phyloP scores from a whole-genome alignment of 2,329 filamentous ascomycete species.

The Plenodomus biglobosus region DNA sequence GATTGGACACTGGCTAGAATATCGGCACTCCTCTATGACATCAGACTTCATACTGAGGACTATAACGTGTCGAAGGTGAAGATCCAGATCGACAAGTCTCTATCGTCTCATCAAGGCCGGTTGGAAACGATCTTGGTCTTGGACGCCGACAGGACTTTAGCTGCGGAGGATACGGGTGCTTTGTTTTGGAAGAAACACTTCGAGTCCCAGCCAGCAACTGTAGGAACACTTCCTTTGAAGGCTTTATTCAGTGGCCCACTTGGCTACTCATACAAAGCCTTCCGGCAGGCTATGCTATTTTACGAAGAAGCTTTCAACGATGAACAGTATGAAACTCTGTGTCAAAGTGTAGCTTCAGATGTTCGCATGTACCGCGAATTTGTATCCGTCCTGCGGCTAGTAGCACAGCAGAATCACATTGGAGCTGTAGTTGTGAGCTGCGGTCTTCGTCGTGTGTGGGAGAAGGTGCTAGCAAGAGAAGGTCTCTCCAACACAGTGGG shows the following conservation, averaged over 20 bases:
- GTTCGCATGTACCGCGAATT: slow-evolving; percentile 55
- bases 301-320: slow-evolving; percentile 52
- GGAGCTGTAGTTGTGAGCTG: slow-evolving; percentile 58
- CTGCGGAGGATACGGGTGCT: slow-evolving; percentile 52
- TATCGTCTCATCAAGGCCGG: neutral
- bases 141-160: slow-evolving; percentile 61
- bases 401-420: slow-evolving; percentile 42
- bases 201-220: neutral
- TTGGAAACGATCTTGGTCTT: slow-evolving; percentile 55
- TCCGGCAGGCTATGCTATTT: slow-evolving; percentile 57
- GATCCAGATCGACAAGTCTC: neutral
- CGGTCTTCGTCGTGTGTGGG: slow-evolving; percentile 58
- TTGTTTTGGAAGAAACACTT: slow-evolving; percentile 53
- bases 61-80: neutral
- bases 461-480: slow-evolving; percentile 51
- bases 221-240: slow-evolving; percentile 39
- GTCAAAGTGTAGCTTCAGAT: slow-evolving; percentile 47
- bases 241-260: slow-evolving; percentile 50
- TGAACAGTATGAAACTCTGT: slow-evolving; percentile 49
- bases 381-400: slow-evolving; percentile 45
- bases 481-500: slow-evolving; percentile 44
- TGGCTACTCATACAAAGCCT: slow-evolving; percentile 57
- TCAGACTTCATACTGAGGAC: neutral
- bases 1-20: neutral
- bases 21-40: neutral